Evolutionary conservation across 2,329 filamentous ascomycete genomes (phyloP).

Genomic region (Diaporthe amygdali): DNA sequence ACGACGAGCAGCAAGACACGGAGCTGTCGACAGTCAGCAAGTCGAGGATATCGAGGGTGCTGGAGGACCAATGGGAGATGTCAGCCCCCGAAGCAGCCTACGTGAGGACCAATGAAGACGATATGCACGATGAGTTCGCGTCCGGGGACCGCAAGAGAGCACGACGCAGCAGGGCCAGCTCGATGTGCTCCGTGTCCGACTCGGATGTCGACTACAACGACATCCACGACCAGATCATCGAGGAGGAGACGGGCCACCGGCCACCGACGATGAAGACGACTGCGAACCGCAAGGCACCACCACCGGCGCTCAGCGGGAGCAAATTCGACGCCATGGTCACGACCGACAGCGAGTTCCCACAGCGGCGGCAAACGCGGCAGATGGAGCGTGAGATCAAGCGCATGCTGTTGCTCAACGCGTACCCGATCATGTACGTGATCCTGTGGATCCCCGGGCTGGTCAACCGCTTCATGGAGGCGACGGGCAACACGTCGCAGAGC

Average conservation of each 20-base stretch:
- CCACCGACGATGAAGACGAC: slow-evolving; percentile 7
- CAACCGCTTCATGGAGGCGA: slow-evolving; percentile 38
- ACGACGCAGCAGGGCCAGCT: neutral
- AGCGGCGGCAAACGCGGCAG: slow-evolving; percentile 27
- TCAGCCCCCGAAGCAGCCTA: slow-evolving; percentile 18
- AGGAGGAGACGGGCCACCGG: neutral
- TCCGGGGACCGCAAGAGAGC: neutral
- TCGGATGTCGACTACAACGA: neutral
- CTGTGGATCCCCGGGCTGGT: slow-evolving; percentile 44
- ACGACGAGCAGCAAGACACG: neutral
- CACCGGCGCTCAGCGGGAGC: slow-evolving; percentile 5
- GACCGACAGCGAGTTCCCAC: slow-evolving; percentile 25
- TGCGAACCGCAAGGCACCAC: neutral
- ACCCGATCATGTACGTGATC: slow-evolving; percentile 42
- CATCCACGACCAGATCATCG: slow-evolving; percentile 3
- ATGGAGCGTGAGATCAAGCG: slow-evolving; percentile 34
- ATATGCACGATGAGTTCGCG: neutral
- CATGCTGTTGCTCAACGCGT: slow-evolving; percentile 43
- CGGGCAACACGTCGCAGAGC: slow-evolving; percentile 24
- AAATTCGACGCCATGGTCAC: slow-evolving; percentile 22
- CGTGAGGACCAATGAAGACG: neutral
- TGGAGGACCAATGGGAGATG: slow-evolving; percentile 15
- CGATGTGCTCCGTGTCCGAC: neutral
- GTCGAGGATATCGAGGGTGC: slow-evolving; percentile 15
- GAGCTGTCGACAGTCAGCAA: slow-evolving; percentile 14